A percentile compares a stretch with the other conserved stretches of the same genome.
Conservation (phyloP, 805 yeast species). For the Candida vaughaniae region DNA sequence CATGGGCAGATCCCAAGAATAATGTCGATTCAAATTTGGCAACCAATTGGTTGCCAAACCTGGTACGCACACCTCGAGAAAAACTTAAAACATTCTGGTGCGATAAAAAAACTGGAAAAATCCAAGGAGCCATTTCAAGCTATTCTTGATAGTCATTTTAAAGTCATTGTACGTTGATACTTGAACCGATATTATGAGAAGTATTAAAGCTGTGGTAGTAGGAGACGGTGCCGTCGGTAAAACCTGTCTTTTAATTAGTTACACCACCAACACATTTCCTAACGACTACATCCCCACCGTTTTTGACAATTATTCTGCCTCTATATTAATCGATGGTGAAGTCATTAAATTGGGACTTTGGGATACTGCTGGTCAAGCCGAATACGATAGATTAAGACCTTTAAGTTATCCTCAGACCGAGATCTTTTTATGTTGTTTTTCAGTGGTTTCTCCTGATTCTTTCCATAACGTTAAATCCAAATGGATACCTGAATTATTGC, state of each 20-base stretch:
- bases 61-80: too few species aligned
- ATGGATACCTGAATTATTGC: conserved; percentile 78
- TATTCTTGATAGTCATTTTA: too few species aligned
- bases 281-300: conserved; percentile 94
- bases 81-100: too few species aligned
- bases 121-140: too few species aligned
- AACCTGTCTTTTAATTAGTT: conserved; percentile 82
- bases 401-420: conserved; percentile 91
- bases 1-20: too few species aligned
- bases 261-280: conserved; percentile 90
- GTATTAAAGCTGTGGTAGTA: conserved; percentile 88
- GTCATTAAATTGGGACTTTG: conserved; percentile 83
- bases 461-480: conserved; percentile 78
- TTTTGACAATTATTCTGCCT: conserved; percentile 87
- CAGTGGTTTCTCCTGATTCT: conserved; percentile 77
- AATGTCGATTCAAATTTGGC: too few species aligned
- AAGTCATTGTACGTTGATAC: too few species aligned
- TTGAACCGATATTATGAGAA: conserved; percentile 60
- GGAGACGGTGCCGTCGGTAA: conserved; percentile 98
- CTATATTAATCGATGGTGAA: conserved; percentile 77
- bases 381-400: conserved; percentile 86
- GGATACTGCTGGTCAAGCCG: conserved; percentile 97
- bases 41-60: too few species aligned
- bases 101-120: too few species aligned
- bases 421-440: conserved; percentile 81